phyloP scores from a whole-genome alignment of 805 yeast species.

The Cyberlindnera xylosilytica region DNA sequence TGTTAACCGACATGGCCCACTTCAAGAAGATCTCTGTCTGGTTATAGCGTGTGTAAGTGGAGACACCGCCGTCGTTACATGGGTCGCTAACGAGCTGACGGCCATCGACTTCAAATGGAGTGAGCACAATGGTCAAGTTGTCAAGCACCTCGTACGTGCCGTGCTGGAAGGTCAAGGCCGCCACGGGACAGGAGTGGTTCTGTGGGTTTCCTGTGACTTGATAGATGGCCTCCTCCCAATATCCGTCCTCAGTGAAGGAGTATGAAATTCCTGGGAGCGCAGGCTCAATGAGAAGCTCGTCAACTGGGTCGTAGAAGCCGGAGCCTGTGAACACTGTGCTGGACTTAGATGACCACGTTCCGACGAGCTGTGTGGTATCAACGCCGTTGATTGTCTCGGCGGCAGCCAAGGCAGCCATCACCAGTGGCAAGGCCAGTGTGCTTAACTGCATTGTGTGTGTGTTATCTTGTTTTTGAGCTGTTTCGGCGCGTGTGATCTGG shows the following conservation, averaged over 20 bases:
- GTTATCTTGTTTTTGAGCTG: too few species aligned
- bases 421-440: constrained; percentile 2
- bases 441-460: constrained; percentile 1
- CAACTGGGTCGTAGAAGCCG: constrained; percentile 92
- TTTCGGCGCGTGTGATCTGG: too few species aligned
- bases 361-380: constrained; percentile 43
- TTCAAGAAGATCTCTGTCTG: constrained; percentile 60
- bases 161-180: constrained; percentile 82
- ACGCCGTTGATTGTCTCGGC: constrained; percentile 13
- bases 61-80: constrained; percentile 59
- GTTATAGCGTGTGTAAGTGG: constrained; percentile 67
- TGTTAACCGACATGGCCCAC: constrained; percentile 61
- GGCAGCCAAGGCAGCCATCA: not conserved
- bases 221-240: constrained; percentile 85
- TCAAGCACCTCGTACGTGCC: constrained; percentile 65
- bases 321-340: constrained; percentile 97
- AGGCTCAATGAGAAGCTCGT: constrained; percentile 92
- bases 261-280: constrained; percentile 91
- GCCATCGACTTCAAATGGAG: constrained; percentile 85
- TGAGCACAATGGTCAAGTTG: constrained; percentile 67
- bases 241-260: constrained; percentile 91
- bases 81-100: constrained; percentile 89
- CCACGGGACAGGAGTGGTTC: constrained; percentile 81
- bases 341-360: constrained; percentile 95
- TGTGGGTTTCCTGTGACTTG: constrained; percentile 67